Evolutionary conservation across 2,329 filamentous ascomycete species (phyloP), one percentile per base, ranked within the genome.

Genomic region (Cadophora luteo-olivacea): DNA sequence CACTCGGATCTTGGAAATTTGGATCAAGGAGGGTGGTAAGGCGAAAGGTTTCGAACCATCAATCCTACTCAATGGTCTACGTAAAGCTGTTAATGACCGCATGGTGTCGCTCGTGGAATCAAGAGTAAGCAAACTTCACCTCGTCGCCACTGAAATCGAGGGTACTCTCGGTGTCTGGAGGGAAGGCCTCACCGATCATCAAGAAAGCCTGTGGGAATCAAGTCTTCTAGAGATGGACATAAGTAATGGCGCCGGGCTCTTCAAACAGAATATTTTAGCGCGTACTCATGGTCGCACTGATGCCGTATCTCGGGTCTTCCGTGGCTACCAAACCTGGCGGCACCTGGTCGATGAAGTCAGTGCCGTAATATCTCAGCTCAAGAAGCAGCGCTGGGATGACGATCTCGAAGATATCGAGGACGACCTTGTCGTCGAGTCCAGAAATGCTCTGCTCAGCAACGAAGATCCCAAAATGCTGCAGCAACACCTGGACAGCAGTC

Each of bases 201-300:
- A 84, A 24, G 80, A 81, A 0, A 84, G 86, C 19, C 82, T 97
- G 0, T 97, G 94, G 94, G 86, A 88, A 61, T 78, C 82, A 12
- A 83, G 86, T 8, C 83, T 89, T 55, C 85, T 92, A 58, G 87
- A 90, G 49, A 84, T 88, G 64, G 90, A 92, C 32, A 84, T 92
- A 54, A 84, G 85, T 2, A 83, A 87, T 38, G 91, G 91, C 24
- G 92, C 91, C 0, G 82, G 84, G 2, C 78, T 82, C 0, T 93
- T 97, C 79, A 90, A 94, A 58, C 83, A 89, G 69, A 87, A 87
- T 22, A 85, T 97, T 25, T 80, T 91, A 9, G 85, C 90, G 38
- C 87, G 90, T 24, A 84, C 92, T 8, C 87, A 94, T 74, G 94
- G 95, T 6, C 87, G 90, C 61, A 91, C 90, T 75, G 84, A 89